Conservation (phyloP, 2,329 filamentous ascomycete species). For the Fusarium solani-melongenae region DNA sequence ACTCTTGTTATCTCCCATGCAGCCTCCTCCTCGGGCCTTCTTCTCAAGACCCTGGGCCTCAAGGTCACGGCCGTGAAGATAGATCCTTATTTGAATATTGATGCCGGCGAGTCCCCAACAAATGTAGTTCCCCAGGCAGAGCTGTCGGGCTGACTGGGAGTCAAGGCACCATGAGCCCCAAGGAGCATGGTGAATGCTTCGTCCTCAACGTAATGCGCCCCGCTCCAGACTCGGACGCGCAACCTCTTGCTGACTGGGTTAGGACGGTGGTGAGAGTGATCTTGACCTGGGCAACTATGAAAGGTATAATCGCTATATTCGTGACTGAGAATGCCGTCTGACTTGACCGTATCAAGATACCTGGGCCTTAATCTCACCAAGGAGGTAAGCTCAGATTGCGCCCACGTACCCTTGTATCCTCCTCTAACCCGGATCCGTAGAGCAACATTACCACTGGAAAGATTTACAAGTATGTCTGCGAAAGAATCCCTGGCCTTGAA, state of each 20-base stretch:
- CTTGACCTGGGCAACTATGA: conserved; percentile 70
- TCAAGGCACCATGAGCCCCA: conserved; percentile 11
- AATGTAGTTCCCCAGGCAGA: background rate
- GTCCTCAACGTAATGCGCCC: conserved; percentile 71
- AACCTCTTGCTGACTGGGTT: background rate
- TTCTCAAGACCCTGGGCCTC: conserved; percentile 83
- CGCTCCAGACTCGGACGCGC: background rate
- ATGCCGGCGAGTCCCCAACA: conserved; percentile 37
- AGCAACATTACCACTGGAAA: conserved; percentile 99
- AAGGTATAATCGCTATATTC: conserved; percentile 43
- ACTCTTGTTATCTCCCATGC: background rate
- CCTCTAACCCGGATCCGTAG: conserved; percentile 74
- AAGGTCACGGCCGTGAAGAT: conserved; percentile 71
- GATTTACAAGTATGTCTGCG: conserved; percentile 90
- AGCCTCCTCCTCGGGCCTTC: conserved; percentile 65
- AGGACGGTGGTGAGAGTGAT: conserved; percentile 48
- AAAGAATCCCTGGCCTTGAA: conserved; percentile 51
- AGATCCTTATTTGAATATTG: conserved; percentile 61
- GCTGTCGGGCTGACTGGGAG: background rate
- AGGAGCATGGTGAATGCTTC: conserved; percentile 87
- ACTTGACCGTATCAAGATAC: background rate
- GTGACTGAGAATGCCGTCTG: conserved; percentile 24
- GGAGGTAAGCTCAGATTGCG: background rate
- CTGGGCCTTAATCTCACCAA: background rate
- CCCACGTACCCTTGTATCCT: conserved; percentile 67